Evolutionary conservation across 257 asterid genomes (phyloP).

Genomic region (Ophiorrhiza pumila): DNA sequence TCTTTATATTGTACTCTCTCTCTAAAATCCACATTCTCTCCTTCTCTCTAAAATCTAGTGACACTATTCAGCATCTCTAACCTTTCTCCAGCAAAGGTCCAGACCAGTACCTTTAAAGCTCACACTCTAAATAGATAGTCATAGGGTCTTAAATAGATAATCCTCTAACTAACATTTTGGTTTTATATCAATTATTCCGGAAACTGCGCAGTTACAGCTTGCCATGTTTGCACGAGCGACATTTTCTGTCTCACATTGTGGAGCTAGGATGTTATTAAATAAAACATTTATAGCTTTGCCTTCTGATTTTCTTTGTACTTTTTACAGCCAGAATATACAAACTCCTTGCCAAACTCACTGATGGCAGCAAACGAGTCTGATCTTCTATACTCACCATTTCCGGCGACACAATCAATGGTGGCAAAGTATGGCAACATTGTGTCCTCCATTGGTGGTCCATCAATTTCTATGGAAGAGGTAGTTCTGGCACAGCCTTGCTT

Average conservation of each 20-base stretch:
- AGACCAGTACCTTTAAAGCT: too few relatives aligned
- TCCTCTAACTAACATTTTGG: background rate
- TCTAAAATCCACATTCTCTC: too few relatives aligned
- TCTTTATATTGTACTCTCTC: too few relatives aligned
- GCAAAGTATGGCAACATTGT: conserved; percentile 53
- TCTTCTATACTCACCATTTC: conserved; percentile 55
- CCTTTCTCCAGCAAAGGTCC: too few relatives aligned
- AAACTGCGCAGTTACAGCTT: background rate
- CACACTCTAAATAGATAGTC: too few relatives aligned
- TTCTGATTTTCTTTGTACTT: conserved; percentile 14
- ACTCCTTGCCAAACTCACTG: conserved; percentile 52
- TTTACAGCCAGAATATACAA: conserved; percentile 52
- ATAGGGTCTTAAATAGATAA: too few relatives aligned
- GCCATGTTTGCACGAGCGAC: background rate
- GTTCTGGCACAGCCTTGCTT: background rate
- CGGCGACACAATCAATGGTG: conserved; percentile 50
- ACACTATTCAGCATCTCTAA: too few relatives aligned
- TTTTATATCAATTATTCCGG: background rate
- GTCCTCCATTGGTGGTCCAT: conserved; percentile 50
- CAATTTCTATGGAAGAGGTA: conserved; percentile 76
- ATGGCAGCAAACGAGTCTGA: conserved; percentile 64
- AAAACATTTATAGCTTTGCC: background rate
- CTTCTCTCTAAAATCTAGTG: too few relatives aligned
- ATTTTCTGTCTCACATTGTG: background rate
- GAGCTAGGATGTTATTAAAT: background rate